Evolutionary conservation across 1,284 basidiomycete genomes (phyloP).

Genomic region (Thelephora terrestris): DNA sequence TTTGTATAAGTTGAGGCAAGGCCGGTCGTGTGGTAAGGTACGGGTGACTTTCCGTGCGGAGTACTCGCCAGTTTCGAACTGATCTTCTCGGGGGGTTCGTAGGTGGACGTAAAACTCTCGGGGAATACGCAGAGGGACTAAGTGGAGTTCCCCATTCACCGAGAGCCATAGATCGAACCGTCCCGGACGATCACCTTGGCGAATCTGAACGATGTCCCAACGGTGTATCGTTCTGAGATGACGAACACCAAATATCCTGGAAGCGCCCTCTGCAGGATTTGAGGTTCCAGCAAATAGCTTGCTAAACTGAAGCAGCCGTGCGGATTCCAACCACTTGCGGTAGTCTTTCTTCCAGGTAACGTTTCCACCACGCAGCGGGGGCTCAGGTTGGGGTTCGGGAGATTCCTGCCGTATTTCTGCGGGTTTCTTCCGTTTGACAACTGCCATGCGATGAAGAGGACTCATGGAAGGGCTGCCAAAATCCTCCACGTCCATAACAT

Average conservation of each 20-base stretch:
- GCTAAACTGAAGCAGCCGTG: conserved; percentile 46
- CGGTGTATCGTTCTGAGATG: conserved; percentile 58
- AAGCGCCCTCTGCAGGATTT: conserved; percentile 30
- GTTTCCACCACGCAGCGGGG: conserved; percentile 33
- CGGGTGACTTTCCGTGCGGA: conserved; percentile 65
- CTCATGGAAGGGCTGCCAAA: conserved; percentile 29
- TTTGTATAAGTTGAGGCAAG: conserved; percentile 76
- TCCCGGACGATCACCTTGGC: conserved; percentile 67
- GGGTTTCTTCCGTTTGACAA: conserved; percentile 41
- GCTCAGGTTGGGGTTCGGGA: conserved; percentile 34
- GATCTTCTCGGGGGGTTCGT: conserved; percentile 46
- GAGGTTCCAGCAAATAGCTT: neutral
- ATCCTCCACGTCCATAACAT: conserved; percentile 59
- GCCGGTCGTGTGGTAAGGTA: conserved; percentile 74
- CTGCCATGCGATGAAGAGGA: conserved; percentile 37
- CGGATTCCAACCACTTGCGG: conserved; percentile 70
- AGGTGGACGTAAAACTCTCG: conserved; percentile 92
- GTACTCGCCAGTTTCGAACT: conserved; percentile 69
- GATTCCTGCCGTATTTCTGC: conserved; percentile 26
- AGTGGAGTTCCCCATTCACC: conserved; percentile 71
- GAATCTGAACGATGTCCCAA: conserved; percentile 94
- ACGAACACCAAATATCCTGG: conserved; percentile 63
- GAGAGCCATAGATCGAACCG: conserved; percentile 89
- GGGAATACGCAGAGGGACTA: conserved; percentile 77
- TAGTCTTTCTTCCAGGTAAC: conserved; percentile 41